phyloP scores from a whole-genome alignment of 305 asterid species.

The Solanum hybrid region DNA sequence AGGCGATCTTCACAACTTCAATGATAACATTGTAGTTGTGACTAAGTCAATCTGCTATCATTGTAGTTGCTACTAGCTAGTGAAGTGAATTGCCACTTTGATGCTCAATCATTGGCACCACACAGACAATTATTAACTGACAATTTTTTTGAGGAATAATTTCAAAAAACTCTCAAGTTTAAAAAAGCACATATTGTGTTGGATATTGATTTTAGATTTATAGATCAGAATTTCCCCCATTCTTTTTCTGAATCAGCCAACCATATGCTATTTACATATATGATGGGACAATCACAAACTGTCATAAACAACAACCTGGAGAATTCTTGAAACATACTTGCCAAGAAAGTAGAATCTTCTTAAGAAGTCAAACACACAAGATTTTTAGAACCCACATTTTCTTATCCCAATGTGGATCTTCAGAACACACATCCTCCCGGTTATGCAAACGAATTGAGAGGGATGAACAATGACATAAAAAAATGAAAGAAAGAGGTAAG shows the following conservation, averaged over 20 bases:
- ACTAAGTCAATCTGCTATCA: background rate
- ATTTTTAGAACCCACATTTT: background rate
- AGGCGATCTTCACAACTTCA: background rate
- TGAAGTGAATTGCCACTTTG: background rate
- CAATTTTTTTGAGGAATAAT: background rate
- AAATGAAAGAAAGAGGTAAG: background rate
- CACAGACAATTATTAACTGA: background rate
- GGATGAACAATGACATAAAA: background rate
- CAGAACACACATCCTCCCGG: background rate
- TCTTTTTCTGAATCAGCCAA: background rate
- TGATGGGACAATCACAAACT: background rate
- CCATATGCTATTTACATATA: background rate
- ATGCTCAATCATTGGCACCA: background rate
- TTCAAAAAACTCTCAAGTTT: background rate
- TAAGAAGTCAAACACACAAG: background rate
- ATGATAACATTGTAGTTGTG: background rate
- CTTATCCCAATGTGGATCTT: background rate
- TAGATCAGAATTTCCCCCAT: background rate
- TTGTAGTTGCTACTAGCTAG: background rate
- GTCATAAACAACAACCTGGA: background rate
- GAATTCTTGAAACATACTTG: background rate
- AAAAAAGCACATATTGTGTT: background rate
- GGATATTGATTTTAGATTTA: background rate
- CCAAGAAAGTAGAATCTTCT: background rate
- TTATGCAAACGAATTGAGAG: background rate